Base-by-base conservation (phyloP, 192 early-diverging fungal genomes). In the Umbelopsis isabellina region DNA sequence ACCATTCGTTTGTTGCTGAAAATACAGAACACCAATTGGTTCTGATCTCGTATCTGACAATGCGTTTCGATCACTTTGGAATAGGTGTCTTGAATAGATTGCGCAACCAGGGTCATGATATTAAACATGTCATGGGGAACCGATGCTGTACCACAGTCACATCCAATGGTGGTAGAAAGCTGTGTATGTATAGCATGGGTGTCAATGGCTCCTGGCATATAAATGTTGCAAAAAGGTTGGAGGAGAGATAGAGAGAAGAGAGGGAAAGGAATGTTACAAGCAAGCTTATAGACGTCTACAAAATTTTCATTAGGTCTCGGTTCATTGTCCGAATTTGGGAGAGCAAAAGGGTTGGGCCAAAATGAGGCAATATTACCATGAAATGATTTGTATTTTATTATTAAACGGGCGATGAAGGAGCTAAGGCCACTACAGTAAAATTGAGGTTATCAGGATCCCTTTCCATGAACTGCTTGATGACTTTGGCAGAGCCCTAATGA, bases 381-480 rank as follows among this genome's bases (percentile, higher is more conserved):
- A 13, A 25, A 16, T 15, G 27, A 30, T 35, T 30, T 41, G 5
- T 41, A 9, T 41, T 41, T 41, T 41, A 41, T 41, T 6, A 41
- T 41, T 41, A 41, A 41, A 41, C 37, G 37, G 37, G 2, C 6
- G 37, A 41, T 41, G 37, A 41, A 41, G 55, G 33, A 35, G 82
- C 77, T 2, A 90, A 78, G 23, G 86, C 88, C 69, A 90, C 88
- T 10, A 90, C 82, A 23, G 79, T 91, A 72, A 91, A 91, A 72
- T 88, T 77, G 3, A 83, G 71, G 51, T 90, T 82, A 25, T 87
- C 85, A 12, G 89, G 87, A 69, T 93, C 90, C 8, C 89, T 80
- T 50, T 66, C 79, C 68, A 93, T 91, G 71, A 91, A 92, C 55
- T 89, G 53, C 55, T 86, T 79, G 51, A 90, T 85, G 0, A 90